These are phyloP conservation scores for Metarhizium guizhouense DNA, from an alignment of 2,329 filamentous ascomycete species.

Conservation along the genomic window DNA sequence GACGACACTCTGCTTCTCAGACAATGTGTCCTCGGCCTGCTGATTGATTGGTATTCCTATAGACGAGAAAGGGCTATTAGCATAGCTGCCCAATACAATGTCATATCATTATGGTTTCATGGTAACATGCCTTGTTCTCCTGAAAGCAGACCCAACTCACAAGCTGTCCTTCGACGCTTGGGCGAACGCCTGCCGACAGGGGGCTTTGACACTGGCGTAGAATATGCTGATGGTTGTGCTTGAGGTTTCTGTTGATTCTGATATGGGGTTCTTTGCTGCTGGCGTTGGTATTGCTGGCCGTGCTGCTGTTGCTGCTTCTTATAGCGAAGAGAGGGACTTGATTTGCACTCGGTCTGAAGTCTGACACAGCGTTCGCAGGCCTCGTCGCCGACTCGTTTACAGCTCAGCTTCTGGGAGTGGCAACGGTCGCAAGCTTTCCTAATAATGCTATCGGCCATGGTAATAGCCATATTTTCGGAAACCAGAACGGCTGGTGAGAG, in stretches of 20 bases:
- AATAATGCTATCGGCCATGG: slow-evolving; percentile 28
- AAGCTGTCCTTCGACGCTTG: slow-evolving; percentile 27
- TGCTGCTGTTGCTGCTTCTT: slow-evolving; percentile 22
- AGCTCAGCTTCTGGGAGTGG: slow-evolving; percentile 36
- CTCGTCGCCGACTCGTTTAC: slow-evolving; percentile 30
- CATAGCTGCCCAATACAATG: neutral
- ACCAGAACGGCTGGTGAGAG: slow-evolving; percentile 14
- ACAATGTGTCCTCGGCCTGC: slow-evolving; percentile 13
- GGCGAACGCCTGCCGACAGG: slow-evolving; percentile 22
- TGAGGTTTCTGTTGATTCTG: slow-evolving; percentile 8
- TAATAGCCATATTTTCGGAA: slow-evolving; percentile 17
- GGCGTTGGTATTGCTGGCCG: slow-evolving; percentile 9
- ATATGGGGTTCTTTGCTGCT: slow-evolving; percentile 9
- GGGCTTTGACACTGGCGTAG: slow-evolving; percentile 3
- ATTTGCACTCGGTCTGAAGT: slow-evolving; percentile 33
- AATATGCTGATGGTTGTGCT: neutral
- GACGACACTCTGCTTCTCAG: slow-evolving; percentile 18
- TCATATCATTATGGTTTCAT: neutral
- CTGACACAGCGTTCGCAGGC: slow-evolving; percentile 33
- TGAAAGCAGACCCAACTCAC: slow-evolving; percentile 22
- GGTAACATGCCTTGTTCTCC: slow-evolving; percentile 26
- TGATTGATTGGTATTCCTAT: slow-evolving; percentile 17
- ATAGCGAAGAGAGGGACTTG: slow-evolving; percentile 31
- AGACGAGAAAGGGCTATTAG: neutral
- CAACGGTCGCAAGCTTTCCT: slow-evolving; percentile 39